Evolutionary conservation across 257 asterid species (phyloP).

Genomic region (Striga asiatica): DNA sequence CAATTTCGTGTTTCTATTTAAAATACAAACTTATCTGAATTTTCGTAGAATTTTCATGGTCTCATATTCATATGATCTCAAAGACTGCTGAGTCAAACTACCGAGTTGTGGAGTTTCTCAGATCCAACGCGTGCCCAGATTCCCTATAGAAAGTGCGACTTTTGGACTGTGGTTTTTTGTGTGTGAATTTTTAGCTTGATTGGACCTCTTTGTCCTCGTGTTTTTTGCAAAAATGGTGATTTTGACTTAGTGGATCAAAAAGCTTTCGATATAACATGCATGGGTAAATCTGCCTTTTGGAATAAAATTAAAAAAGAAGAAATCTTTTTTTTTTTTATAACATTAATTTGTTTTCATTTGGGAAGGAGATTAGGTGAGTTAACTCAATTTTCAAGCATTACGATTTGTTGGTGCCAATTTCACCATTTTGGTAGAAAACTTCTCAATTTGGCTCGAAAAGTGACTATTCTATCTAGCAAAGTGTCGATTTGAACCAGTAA

Average conservation of each 20-base stretch:
- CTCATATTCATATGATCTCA: background rate
- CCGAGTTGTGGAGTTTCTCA: slow-evolving; percentile 25
- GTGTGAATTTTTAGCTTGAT: background rate
- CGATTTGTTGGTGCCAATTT: too few species aligned
- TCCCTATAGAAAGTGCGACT: slow-evolving; percentile 18
- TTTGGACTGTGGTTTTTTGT: slow-evolving; percentile 5
- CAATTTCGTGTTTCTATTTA: too few species aligned
- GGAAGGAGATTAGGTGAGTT: too few species aligned
- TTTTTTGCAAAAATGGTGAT: slow-evolving; percentile 14
- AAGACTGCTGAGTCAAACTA: slow-evolving; percentile 33
- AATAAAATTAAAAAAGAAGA: too few species aligned
- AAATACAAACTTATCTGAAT: background rate
- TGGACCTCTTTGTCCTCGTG: slow-evolving; percentile 19
- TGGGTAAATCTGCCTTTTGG: too few species aligned
- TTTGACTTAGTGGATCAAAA: slow-evolving; percentile 16
- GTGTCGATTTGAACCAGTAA: too few species aligned
- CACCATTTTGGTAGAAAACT: too few species aligned
- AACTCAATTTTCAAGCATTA: too few species aligned
- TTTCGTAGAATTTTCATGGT: slow-evolving; percentile 23
- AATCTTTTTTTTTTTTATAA: too few species aligned
- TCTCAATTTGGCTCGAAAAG: too few species aligned
- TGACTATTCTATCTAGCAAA: too few species aligned
- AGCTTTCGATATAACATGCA: background rate
- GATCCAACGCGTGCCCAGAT: slow-evolving; percentile 23
- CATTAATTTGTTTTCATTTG: too few species aligned